A percentile compares a stretch with the other conserved stretches of the same genome.
phyloP scores from a whole-genome alignment of 352 stramenopile genomes.

The Phytophthora meadii region DNA sequence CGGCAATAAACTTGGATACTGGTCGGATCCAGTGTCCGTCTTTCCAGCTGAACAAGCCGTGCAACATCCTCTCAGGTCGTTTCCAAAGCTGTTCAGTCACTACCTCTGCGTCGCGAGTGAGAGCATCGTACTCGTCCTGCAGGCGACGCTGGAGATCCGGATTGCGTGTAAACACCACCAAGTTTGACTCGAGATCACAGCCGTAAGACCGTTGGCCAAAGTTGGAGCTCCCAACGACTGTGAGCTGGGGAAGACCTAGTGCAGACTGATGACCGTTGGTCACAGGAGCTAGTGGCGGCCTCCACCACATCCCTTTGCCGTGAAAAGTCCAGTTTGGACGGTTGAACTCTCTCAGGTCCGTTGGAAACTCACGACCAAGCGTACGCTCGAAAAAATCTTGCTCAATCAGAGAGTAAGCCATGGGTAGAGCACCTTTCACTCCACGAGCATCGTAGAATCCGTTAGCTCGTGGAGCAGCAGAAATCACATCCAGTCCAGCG shows the following conservation, averaged over 20 bases:
- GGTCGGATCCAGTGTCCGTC: slow-evolving; percentile 80
- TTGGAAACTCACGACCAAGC: slow-evolving; percentile 41
- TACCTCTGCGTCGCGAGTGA: slow-evolving; percentile 53
- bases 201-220: slow-evolving; percentile 82
- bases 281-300: slow-evolving; percentile 28
- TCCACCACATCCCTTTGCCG: slow-evolving; percentile 87
- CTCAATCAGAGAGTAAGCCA: slow-evolving; percentile 87
- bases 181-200: slow-evolving; percentile 78
- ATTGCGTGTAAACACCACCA: slow-evolving; percentile 69
- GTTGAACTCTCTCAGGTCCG: slow-evolving; percentile 74
- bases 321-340: slow-evolving; percentile 81
- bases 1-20: slow-evolving; percentile 66
- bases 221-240: slow-evolving; percentile 81
- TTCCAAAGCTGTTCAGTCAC: slow-evolving; percentile 73
- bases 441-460: slow-evolving; percentile 76
- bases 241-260: slow-evolving; percentile 44
- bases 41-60: slow-evolving; percentile 76
- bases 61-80: slow-evolving; percentile 60
- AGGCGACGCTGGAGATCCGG: slow-evolving; percentile 54
- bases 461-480: slow-evolving; percentile 70
- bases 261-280: slow-evolving; percentile 4
- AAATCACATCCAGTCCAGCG: slow-evolving; percentile 66
- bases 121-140: slow-evolving; percentile 58
- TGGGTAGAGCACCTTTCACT: slow-evolving; percentile 79
- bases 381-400: slow-evolving; percentile 76